Base-by-base conservation (phyloP, 176 grass and related monocot species). In the Zizania latifolia region DNA sequence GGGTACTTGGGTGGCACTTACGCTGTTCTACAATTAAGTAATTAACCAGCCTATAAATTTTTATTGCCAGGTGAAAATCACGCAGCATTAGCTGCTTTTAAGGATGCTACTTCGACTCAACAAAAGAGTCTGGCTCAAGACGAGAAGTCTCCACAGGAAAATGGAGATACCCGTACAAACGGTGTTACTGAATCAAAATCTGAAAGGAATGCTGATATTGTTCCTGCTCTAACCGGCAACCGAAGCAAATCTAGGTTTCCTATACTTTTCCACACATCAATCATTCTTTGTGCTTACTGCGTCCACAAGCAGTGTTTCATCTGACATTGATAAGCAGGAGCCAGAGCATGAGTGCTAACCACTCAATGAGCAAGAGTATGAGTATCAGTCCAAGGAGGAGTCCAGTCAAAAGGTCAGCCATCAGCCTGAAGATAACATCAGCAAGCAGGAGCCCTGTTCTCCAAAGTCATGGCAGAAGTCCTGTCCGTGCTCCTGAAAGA, bases 331-430 rank as follows among this genome's bases (percentile, higher is more conserved):
- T 86, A 78, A 93, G 79, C 91, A 94, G 96, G 84, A 99, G 89
- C 68, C 78, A 74, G 83, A 99, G 91, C 86, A 66, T 68, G 67
- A 93, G 86, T 68, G 88, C 78, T 58, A 85, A 85, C 43, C 89
- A 87, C 75, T 94, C 89, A 63, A 76, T 86, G 91, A 92, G 89
- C 76, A 99, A 92, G 91, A 99, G 95, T 81, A 92, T 94, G 95
- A 99, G 89, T 70, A 92, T 94, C 82, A 99, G 96, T 70, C 89
- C 91, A 39, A 90, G 93, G 45, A 77, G 79, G 84, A 90, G 85
- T 70, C 86, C 82, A 9, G 65, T 74, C 21, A 79, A 85, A 87
- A 85, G 63, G 62, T 67, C 57, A 64, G 35, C 78, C 68, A 28
- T 74, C 50, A 87, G 81, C 81, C 70, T 51, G 6, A 78, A 77